Conservation (phyloP, 169 alveolate genomes). For the Amoebophrya sp. region DNA sequence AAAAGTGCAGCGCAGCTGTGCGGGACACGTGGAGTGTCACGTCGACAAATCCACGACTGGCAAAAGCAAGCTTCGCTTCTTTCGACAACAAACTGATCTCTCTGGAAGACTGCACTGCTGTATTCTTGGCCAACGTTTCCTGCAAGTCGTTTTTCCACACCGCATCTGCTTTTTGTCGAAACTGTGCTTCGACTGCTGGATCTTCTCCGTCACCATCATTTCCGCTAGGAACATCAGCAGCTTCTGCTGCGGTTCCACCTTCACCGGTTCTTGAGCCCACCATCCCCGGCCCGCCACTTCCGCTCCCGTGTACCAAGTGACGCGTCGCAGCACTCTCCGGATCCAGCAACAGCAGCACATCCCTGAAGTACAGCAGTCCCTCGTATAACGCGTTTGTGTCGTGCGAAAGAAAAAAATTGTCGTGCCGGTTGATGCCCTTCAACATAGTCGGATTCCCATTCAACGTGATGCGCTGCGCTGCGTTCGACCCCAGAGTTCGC, state of each 20-base stretch:
- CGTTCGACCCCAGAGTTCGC: background rate
- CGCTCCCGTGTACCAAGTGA: background rate
- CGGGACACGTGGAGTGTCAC: background rate
- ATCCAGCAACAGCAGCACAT: background rate
- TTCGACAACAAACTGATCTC: background rate
- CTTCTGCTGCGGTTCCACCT: no score
- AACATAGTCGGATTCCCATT: background rate
- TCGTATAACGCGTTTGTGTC: background rate
- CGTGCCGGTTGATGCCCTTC: constrained; percentile 3
- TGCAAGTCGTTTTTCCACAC: background rate
- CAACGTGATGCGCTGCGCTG: background rate
- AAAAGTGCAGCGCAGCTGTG: no score
- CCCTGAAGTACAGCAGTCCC: background rate
- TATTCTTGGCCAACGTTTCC: background rate
- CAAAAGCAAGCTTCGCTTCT: no score
- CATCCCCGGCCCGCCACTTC: background rate
- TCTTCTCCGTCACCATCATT: no score
- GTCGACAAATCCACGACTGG: background rate
- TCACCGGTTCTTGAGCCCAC: background rate
- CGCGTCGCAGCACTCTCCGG: background rate
- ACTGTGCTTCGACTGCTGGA: no score
- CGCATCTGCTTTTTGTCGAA: background rate
- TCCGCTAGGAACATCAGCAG: no score
- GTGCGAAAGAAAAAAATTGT: background rate
- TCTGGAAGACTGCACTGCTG: no score